Evolutionary conservation across 2,329 filamentous ascomycete species (phyloP), one percentile per base, ranked within the genome.

Genomic region (Pseudogymnoascus sp.): DNA sequence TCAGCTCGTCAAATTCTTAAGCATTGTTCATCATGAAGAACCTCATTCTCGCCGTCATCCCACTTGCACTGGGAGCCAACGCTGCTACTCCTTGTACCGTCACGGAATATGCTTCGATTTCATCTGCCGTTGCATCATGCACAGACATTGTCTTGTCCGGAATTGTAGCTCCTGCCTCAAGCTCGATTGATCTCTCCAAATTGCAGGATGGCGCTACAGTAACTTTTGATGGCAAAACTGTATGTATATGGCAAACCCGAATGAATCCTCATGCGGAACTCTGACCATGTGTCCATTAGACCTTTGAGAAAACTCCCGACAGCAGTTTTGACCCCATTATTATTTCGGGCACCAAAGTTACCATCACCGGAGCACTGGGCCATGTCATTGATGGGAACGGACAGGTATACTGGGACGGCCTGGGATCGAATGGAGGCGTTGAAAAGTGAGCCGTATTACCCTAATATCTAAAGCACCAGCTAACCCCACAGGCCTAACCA

Each of bases 201-300:
- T 75, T 85, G 38, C 76, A 75, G 1, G 68, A 72, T 15, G 79
- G 78, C 64, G 83, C 82, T 12, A 77, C 71, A 61, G 78, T 88
- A 64, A 82, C 80, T 66, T 89, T 89, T 72, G 72, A 82, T 62
- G 87, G 86, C 43, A 82, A 77, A 12, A 89, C 86, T n/a, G 83
- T 81, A 60, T 89, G 43, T 50, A 30, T 50, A 50, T 86, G 68
- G 85, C 77, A 18, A 88, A 87, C 82, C 82, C 64, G 81, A 86
- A 67, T 89, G 85, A 86, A 70, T 71, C 1, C 86, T 18, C 18
- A 6, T 30, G 12, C 41, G 86, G 0, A 86, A 86, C 86, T 47
- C 76, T 89, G 12, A 78, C 89, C 66, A 50, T 18, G 4, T 4
- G 4, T n/a, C n/a, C 11, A 50, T 30, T 50, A 50, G 43, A 50